A percentile compares a stretch with the other conserved stretches of the same genome.
Conservation (phyloP, 2,329 filamentous ascomycete genomes). For the Magnaporthales sp. region DNA sequence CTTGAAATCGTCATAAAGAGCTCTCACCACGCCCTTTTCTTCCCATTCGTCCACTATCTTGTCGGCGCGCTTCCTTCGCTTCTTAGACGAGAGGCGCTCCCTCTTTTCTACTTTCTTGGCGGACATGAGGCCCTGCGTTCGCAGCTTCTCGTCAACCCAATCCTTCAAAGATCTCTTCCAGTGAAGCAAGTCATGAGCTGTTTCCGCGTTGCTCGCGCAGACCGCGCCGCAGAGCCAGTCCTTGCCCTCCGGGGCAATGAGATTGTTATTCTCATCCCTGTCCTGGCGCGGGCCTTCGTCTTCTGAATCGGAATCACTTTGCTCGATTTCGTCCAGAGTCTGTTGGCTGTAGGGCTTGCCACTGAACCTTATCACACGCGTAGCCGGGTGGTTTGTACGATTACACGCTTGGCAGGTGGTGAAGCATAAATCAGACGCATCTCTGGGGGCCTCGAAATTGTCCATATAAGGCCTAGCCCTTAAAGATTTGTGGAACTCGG, state of each 20-base stretch:
- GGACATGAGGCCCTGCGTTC: slow-evolving; percentile 46
- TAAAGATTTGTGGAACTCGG: slow-evolving; percentile 56
- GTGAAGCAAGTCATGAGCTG: slow-evolving; percentile 64
- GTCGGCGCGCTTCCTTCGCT: slow-evolving; percentile 51
- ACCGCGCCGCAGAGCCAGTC: slow-evolving; percentile 28
- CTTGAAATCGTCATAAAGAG: slow-evolving; percentile 59
- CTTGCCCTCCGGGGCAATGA: slow-evolving; percentile 25
- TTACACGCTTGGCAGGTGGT: slow-evolving; percentile 63
- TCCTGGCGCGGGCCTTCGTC: slow-evolving; percentile 16
- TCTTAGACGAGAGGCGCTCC: slow-evolving; percentile 50
- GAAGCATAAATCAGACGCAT: neutral
- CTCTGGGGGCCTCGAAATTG: slow-evolving; percentile 21
- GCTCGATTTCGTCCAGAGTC: slow-evolving; percentile 54
- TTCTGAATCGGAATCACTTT: slow-evolving; percentile 17
- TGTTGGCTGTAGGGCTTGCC: slow-evolving; percentile 59
- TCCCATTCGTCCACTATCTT: slow-evolving; percentile 58
- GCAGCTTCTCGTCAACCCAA: slow-evolving; percentile 57
- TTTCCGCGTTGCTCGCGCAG: slow-evolving; percentile 47
- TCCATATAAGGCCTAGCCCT: slow-evolving; percentile 56
- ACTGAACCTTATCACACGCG: slow-evolving; percentile 51
- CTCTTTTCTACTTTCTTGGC: slow-evolving; percentile 50
- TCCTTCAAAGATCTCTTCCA: slow-evolving; percentile 70
- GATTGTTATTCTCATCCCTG: slow-evolving; percentile 25
- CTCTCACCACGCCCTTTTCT: slow-evolving; percentile 44
- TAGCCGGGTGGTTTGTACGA: slow-evolving; percentile 58